These are phyloP conservation scores for Holtermanniella nyarrowii DNA, from an alignment of 768 basidiomycete species.

Conservation along the genomic window DNA sequence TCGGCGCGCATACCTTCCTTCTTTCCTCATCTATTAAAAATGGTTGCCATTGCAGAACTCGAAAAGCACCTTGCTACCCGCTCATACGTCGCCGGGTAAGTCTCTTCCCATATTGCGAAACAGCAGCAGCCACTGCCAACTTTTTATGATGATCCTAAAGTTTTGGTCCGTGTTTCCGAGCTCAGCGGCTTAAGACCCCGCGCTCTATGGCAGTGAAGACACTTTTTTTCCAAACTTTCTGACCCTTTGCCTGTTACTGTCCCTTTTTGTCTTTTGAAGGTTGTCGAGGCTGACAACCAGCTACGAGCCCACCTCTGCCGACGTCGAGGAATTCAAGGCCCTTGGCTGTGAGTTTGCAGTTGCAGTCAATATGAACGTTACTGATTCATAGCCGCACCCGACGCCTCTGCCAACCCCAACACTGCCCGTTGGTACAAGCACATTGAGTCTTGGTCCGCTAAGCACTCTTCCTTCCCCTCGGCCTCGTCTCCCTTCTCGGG, in stretches of 20 bases:
- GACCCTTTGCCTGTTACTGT: conserved; percentile 12
- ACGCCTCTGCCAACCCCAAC: conserved; percentile 57
- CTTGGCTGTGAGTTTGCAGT: conserved; percentile 17
- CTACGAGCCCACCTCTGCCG: conserved; percentile 34
- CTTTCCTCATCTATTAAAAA: conserved; percentile 15
- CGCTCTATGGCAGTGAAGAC: conserved; percentile 36
- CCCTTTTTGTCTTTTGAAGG: neutral
- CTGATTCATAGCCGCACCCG: conserved; percentile 47
- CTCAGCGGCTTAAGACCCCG: conserved; percentile 42
- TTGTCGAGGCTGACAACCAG: conserved; percentile 4
- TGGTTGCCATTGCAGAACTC: conserved; percentile 48
- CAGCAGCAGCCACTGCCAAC: neutral
- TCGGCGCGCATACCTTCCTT: neutral
- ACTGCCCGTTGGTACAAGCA: conserved; percentile 87
- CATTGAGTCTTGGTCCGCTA: conserved; percentile 72
- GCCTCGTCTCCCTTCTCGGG: conserved; percentile 42
- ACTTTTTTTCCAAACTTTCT: conserved; percentile 40
- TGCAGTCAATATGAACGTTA: neutral
- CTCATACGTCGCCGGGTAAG: conserved; percentile 41
- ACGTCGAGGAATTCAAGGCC: conserved; percentile 30
- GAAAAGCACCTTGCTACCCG: conserved; percentile 70
- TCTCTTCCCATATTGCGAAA: neutral
- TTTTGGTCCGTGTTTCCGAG: conserved; percentile 44
- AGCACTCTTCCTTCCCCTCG: conserved; percentile 62
- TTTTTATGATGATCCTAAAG: conserved; percentile 35